phyloP scores from a whole-genome alignment of 1,139 yeast species.

The Zygosaccharomyces pseudobailii region DNA sequence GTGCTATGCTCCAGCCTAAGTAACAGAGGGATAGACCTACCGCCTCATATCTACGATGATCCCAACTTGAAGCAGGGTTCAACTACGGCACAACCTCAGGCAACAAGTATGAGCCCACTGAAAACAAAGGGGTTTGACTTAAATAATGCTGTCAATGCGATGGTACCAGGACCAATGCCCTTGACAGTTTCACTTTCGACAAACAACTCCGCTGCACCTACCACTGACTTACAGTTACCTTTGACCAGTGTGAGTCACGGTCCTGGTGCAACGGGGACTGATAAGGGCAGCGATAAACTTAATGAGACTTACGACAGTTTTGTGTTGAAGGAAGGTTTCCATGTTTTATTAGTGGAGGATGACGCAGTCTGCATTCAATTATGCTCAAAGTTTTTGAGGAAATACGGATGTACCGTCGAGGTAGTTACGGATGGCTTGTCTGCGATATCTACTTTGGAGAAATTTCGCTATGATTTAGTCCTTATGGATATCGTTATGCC shows the following conservation, averaged over 20 bases:
- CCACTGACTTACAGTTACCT: conserved; percentile 8
- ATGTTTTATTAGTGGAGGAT: conserved; percentile 79
- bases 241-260: conserved; percentile 3
- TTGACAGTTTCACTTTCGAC: conserved; percentile 17
- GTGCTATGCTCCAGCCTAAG: conserved; percentile 45
- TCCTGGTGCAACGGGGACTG: conserved; percentile 1
- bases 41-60: conserved; percentile 35
- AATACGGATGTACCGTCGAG: conserved; percentile 89
- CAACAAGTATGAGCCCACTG: conserved; percentile 8
- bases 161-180: conserved; percentile 14
- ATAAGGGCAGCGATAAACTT: conserved; percentile 3
- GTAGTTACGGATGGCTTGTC: conserved; percentile 89
- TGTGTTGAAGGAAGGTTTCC: conserved; percentile 43
- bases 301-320: conserved; percentile 7
- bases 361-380: conserved; percentile 78
- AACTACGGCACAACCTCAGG: conserved; percentile 11
- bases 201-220: conserved; percentile 6
- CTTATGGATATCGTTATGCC: conserved; percentile 96
- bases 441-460: conserved; percentile 78
- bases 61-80: conserved; percentile 10
- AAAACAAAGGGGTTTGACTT: conserved; percentile 8
- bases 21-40: conserved; percentile 63
- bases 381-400: conserved; percentile 71
- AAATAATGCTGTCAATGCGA: conserved; percentile 9
- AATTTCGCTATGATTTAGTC: conserved; percentile 72